These are phyloP conservation scores for Linnemannia elongata DNA, from an alignment of 192 early-diverging fungal genomes.

Conservation along the genomic window DNA sequence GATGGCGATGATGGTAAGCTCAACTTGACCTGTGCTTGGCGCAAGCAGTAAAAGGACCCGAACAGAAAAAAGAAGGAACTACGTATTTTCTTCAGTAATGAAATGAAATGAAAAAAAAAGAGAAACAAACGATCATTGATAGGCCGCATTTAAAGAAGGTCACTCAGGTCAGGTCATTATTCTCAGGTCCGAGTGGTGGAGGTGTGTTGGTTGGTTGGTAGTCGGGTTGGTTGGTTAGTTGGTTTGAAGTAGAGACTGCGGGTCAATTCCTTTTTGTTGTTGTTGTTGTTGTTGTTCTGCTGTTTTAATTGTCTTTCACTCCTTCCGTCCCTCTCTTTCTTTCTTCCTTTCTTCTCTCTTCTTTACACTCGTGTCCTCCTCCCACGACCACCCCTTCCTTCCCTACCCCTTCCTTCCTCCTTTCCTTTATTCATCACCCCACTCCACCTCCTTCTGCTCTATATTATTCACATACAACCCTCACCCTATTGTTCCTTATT, in stretches of 20 bases:
- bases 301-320: neutral
- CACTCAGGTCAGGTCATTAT: neutral
- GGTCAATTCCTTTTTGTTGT: neutral
- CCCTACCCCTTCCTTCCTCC: neutral
- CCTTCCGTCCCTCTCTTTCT: neutral
- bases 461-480: neutral
- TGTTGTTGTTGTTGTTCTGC: neutral
- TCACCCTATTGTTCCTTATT: neutral
- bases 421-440: neutral
- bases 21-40: neutral
- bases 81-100: neutral
- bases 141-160: neutral
- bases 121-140: too few relatives aligned
- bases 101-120: neutral
- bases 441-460: neutral
- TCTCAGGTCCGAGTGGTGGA: neutral
- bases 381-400: neutral
- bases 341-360: neutral
- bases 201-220: neutral
- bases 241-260: neutral
- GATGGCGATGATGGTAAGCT: neutral
- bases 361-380: conserved; percentile 6
- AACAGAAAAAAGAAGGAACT: neutral
- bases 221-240: neutral
- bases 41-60: neutral